These are phyloP conservation scores for Diaporthe sp. DNA, from an alignment of 2,329 filamentous ascomycete genomes.

Conservation along the genomic window DNA sequence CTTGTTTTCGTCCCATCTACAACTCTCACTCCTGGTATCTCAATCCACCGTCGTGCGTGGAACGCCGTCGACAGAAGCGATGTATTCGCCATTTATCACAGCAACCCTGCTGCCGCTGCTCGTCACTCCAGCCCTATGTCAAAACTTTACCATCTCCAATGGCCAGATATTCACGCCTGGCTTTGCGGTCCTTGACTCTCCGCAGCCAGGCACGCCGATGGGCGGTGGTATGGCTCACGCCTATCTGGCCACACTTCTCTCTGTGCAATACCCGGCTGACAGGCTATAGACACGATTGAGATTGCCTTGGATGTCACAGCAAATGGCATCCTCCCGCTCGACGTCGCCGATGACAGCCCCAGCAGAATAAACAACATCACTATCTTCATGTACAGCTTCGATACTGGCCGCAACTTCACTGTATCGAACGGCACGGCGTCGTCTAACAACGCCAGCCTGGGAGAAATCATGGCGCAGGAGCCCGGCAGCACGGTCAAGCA, in stretches of 20 bases:
- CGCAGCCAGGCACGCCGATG: constrained; percentile 74
- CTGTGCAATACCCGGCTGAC: not conserved
- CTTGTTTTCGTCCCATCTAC: not conserved
- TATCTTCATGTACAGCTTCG: constrained; percentile 76
- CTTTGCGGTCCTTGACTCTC: constrained; percentile 75
- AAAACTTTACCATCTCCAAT: constrained; percentile 70
- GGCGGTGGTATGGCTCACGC: constrained; percentile 67
- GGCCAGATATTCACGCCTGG: constrained; percentile 80
- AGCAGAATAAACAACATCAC: constrained; percentile 75
- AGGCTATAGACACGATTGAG: constrained; percentile 68
- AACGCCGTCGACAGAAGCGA: not conserved
- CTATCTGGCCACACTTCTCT: not conserved
- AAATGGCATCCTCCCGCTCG: constrained; percentile 73
- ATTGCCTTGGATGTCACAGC: constrained; percentile 77
- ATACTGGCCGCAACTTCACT: constrained; percentile 76
- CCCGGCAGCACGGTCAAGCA: constrained; percentile 79
- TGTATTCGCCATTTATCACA: constrained; percentile 18
- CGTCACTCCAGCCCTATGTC: constrained; percentile 48
- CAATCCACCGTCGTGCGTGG: not conserved
- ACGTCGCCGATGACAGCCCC: constrained; percentile 65
- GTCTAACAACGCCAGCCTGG: constrained; percentile 66
- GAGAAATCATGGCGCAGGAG: constrained; percentile 75
- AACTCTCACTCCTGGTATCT: not conserved
- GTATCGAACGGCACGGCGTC: constrained; percentile 74
- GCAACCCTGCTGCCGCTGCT: constrained; percentile 47